Conservation (phyloP, 2,329 filamentous ascomycete species). For the Emmonsiellopsis sp. region DNA sequence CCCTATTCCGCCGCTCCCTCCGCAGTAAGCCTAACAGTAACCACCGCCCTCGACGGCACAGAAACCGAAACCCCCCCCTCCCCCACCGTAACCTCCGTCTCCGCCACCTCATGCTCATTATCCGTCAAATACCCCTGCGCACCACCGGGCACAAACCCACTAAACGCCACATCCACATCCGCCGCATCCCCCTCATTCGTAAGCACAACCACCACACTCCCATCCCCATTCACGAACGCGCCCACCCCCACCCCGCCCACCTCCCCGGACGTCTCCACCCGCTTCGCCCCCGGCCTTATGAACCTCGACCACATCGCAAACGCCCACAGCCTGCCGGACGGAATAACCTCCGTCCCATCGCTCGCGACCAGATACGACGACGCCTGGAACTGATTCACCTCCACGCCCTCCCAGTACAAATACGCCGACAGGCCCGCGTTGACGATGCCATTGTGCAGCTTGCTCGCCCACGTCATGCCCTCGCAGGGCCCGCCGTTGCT, state of each 20-base stretch:
- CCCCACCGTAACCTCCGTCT: neutral
- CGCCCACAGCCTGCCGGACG: constrained; percentile 31
- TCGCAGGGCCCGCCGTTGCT: constrained; percentile 38
- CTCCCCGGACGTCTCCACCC: constrained; percentile 23
- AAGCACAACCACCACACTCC: constrained; percentile 22
- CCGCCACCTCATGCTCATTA: constrained; percentile 18
- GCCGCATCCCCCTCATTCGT: constrained; percentile 18
- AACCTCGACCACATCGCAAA: constrained; percentile 31
- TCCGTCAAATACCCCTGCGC: constrained; percentile 31
- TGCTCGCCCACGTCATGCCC: constrained; percentile 48
- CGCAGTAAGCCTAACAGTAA: neutral
- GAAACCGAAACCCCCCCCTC: neutral
- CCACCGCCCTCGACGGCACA: neutral
- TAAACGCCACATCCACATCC: constrained; percentile 18
- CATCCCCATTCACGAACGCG: constrained; percentile 25
- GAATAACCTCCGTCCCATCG: constrained; percentile 23
- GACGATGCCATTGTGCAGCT: constrained; percentile 42
- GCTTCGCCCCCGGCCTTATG: constrained; percentile 29
- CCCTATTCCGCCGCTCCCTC: too few relatives aligned
- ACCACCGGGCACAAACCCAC: constrained; percentile 17
- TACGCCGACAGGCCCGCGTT: constrained; percentile 43
- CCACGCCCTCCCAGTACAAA: constrained; percentile 45
- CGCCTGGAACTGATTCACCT: constrained; percentile 23
- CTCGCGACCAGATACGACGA: constrained; percentile 21
- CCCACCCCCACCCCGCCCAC: constrained; percentile 13